phyloP scores from a whole-genome alignment of 2,329 filamentous ascomycete genomes.

The Blastomyces silverae region DNA sequence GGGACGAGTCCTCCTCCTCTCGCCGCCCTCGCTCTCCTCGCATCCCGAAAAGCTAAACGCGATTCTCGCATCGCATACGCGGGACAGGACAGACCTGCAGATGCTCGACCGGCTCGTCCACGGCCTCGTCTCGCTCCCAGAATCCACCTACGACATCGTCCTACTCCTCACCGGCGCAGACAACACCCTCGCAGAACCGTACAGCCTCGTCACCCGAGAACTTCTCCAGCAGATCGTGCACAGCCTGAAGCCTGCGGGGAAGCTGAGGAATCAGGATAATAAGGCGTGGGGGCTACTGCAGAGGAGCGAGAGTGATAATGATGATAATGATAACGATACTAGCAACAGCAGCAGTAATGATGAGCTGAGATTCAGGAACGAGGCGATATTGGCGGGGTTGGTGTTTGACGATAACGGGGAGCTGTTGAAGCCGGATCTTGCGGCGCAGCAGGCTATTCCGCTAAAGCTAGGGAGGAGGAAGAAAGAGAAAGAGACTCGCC shows the following conservation, averaged over 20 bases:
- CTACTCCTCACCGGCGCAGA: conserved; percentile 76
- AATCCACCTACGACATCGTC: conserved; percentile 72
- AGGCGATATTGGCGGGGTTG: conserved; percentile 78
- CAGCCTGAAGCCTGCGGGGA: conserved; percentile 62
- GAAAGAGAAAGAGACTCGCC: conserved; percentile 19
- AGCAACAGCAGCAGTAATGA: too few relatives aligned
- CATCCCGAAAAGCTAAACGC: conserved; percentile 70
- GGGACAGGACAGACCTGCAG: conserved; percentile 75
- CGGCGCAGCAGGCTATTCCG: conserved; percentile 51
- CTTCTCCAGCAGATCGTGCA: conserved; percentile 64
- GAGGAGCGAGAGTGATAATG: conserved; percentile 38
- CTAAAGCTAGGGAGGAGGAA: conserved; percentile 62
- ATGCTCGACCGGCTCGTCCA: conserved; percentile 92
- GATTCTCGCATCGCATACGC: conserved; percentile 66
- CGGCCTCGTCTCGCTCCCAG: conserved; percentile 69
- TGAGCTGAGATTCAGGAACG: conserved; percentile 41
- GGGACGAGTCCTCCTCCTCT: conserved; percentile 69
- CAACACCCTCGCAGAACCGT: conserved; percentile 43
- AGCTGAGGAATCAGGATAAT: conserved; percentile 43
- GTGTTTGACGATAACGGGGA: conserved; percentile 53
- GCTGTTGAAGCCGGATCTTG: conserved; percentile 66
- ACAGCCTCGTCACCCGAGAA: conserved; percentile 58
- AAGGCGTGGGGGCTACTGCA: conserved; percentile 11
- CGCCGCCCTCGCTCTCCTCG: conserved; percentile 80
- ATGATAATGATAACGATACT: conserved; percentile 23